These are phyloP conservation scores for Amanita phalloides DNA, from an alignment of 768 basidiomycete genomes.

Conservation along the genomic window DNA sequence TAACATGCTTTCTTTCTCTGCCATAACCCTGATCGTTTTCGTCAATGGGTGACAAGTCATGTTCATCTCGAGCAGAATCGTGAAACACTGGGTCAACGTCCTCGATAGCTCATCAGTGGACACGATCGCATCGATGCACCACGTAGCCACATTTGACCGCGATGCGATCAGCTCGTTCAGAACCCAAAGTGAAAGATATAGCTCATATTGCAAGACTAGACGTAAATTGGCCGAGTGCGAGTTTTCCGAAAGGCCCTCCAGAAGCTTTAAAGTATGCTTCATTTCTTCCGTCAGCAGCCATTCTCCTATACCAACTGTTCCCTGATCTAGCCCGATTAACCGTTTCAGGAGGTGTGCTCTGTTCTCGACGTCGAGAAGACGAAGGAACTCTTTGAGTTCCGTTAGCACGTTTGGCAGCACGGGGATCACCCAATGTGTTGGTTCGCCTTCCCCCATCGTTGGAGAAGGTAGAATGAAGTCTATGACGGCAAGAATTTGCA, in stretches of 20 bases:
- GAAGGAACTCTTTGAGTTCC: constrained; percentile 47
- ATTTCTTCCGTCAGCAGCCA: constrained; percentile 64
- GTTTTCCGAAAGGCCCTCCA: constrained; percentile 24
- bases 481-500: constrained; percentile 45
- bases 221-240: constrained; percentile 21
- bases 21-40: constrained; percentile 25
- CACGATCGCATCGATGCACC: constrained; percentile 33
- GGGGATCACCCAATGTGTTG: constrained; percentile 35
- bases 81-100: constrained; percentile 30
- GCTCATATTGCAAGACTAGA: constrained; percentile 34
- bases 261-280: constrained; percentile 31
- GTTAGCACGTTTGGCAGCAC: constrained; percentile 48
- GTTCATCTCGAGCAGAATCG: constrained; percentile 34
- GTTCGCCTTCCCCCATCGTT: constrained; percentile 9
- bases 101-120: constrained; percentile 30
- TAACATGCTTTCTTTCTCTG: constrained; percentile 15
- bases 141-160: constrained; percentile 26
- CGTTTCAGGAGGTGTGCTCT: constrained; percentile 43
- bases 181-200: constrained; percentile 38
- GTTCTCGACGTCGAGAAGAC: constrained; percentile 42
- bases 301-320: constrained; percentile 46
- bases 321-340: constrained; percentile 46
- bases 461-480: constrained; percentile 43
- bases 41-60: constrained; percentile 34
- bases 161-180: constrained; percentile 32